Evolutionary conservation across 2,329 filamentous ascomycete species (phyloP), one percentile per base, ranked within the genome.

Genomic region (Mariannaea sp.): DNA sequence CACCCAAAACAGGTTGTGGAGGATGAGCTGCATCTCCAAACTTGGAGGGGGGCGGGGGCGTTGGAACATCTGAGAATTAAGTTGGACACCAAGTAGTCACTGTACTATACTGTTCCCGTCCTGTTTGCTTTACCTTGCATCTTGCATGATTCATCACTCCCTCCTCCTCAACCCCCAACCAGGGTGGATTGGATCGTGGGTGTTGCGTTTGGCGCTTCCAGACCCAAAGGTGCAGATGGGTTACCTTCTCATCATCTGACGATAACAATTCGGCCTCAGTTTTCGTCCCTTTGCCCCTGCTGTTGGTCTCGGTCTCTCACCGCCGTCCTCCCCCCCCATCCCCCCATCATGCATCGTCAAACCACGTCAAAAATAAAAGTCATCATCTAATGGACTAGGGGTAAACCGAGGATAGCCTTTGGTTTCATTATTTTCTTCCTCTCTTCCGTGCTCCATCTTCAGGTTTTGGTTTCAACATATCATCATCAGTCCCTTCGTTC

Each of bases 201-300:
- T 39, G 30, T 16, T 14, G 16, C 14, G 10, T 19, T 36, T 24
- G 36, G 7, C 36, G 32, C 14, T 17, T 14, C 13, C 19, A 24
- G 39, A 20, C 27, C 50, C 38, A 53, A n/a, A n/a, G 38, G 52
- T 41, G 20, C 29, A 49, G 16, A 14, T 39, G 41, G 60, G 62
- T 50, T 65, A 47, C 62, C 62, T 60, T 56, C 22, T 49, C 47
- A 46, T 44, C 40, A 43, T 54, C 43, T 45, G 47, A 62, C 62
- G 62, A 65, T 65, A 65, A 65, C 62, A 59, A 60, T 29, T 62
- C 62, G 62, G 55, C 54, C 39, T 49, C n/a, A 27, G 47, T 56
- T 58, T 48, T 57, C 46, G 56, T 56, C 38, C 22, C 9, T 20
- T 14, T 52, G n/a, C 26, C 32, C n/a, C 17, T 42, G 32, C 40